These are phyloP conservation scores for Talaromyces albobiverticillius DNA, from an alignment of 2,329 filamentous ascomycete genomes.

Conservation along the genomic window DNA sequence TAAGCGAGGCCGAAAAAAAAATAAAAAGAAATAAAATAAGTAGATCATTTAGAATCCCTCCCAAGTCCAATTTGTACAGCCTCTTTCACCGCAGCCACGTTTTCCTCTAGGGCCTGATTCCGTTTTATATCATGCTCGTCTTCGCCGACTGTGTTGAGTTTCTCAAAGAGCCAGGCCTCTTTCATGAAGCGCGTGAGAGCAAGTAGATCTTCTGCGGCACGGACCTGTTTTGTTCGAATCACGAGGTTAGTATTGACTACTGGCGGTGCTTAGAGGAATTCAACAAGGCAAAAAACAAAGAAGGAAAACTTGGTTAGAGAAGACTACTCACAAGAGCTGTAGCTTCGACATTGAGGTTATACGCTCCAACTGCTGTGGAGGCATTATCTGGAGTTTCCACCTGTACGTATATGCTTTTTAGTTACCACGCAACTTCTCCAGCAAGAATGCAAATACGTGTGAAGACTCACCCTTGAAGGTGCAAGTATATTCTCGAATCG, in stretches of 20 bases:
- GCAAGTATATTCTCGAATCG: conserved; percentile 57
- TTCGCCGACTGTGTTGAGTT: conserved; percentile 56
- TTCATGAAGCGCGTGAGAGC: conserved; percentile 61
- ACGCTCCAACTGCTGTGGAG: conserved; percentile 55
- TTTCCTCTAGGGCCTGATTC: conserved; percentile 45
- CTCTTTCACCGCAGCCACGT: conserved; percentile 46
- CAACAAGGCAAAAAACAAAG: not conserved
- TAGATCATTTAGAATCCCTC: not conserved
- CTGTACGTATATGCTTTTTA: conserved; percentile 27
- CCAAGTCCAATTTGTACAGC: conserved; percentile 35
- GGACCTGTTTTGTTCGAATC: conserved; percentile 56
- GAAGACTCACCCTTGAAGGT: conserved; percentile 45
- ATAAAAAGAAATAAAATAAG: no score
- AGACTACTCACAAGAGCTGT: conserved; percentile 51
- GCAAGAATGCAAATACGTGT: no score
- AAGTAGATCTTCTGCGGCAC: conserved; percentile 61
- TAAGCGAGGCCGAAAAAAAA: no score
- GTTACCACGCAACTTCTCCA: not conserved
- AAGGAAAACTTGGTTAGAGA: not conserved
- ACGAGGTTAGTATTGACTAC: no score
- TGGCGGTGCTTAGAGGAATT: no score
- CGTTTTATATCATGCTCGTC: conserved; percentile 39
- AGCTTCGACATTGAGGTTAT: conserved; percentile 59
- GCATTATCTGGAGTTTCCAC: conserved; percentile 52
- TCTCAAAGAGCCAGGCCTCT: conserved; percentile 66